A percentile compares a stretch with the other conserved stretches of the same genome.
Evolutionary conservation across 2,329 filamentous ascomycete genomes (phyloP).

Genomic region (Podosphaera xanthii): DNA sequence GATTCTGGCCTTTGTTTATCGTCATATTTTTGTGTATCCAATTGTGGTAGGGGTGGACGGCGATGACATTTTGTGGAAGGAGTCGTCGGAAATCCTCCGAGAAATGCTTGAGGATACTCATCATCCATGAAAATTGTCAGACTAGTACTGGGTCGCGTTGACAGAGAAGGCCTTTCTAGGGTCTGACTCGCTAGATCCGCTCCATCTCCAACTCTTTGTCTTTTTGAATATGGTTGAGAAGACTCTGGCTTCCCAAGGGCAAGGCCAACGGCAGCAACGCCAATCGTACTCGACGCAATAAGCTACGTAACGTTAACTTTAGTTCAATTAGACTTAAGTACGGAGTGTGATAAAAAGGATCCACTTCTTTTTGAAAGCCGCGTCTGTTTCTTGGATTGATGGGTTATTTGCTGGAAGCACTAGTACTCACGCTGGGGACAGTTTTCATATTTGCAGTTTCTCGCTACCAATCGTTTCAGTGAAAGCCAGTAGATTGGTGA

Average conservation of each 20-base stretch:
- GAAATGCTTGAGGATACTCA: neutral
- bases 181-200: conserved; percentile 7
- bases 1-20: conserved; percentile 9
- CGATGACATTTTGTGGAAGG: conserved; percentile 7
- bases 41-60: neutral
- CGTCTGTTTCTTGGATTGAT: neutral
- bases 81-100: conserved; percentile 3
- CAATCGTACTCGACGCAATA: conserved; percentile 17
- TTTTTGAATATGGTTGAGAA: conserved; percentile 11
- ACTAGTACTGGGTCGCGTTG: conserved; percentile 13
- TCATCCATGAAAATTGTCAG: conserved; percentile 7
- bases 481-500: no score
- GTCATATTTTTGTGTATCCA: neutral
- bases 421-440: conserved; percentile 14
- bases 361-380: neutral
- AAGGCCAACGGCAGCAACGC: conserved; percentile 16
- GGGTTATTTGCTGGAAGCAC: neutral
- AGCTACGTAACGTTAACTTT: conserved; percentile 12
- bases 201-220: conserved; percentile 11
- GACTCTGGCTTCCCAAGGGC: conserved; percentile 15
- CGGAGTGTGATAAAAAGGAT: neutral
- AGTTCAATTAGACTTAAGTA: neutral
- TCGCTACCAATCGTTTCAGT: conserved; percentile 10
- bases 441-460: conserved; percentile 14
- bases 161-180: conserved; percentile 8